These are phyloP conservation scores for Neurospora sp. DNA, from an alignment of 495 filamentous ascomycete genomes.

Conservation along the genomic window DNA sequence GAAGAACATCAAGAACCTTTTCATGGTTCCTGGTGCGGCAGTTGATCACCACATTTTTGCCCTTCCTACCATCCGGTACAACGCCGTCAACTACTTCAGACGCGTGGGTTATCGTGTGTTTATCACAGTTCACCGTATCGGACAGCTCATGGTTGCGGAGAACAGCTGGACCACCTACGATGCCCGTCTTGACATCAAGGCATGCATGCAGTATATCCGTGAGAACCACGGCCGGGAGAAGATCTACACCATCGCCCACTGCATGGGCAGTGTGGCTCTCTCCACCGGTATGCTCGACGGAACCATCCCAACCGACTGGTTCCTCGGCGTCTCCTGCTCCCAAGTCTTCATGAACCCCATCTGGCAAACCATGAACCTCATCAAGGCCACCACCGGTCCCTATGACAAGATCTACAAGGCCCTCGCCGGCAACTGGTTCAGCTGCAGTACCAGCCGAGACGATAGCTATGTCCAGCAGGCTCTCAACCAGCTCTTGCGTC, in stretches of 20 bases:
- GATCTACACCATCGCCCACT: slow-evolving; percentile 56
- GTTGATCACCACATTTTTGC: slow-evolving; percentile 56
- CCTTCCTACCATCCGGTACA: slow-evolving; percentile 53
- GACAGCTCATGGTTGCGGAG: slow-evolving; percentile 43
- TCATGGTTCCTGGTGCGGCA: slow-evolving; percentile 53
- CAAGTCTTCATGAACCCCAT: slow-evolving; percentile 59
- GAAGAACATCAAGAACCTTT: slow-evolving; percentile 33
- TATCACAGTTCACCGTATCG: slow-evolving; percentile 50
- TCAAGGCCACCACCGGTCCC: slow-evolving; percentile 43
- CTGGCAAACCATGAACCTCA: slow-evolving; percentile 46
- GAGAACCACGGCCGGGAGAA: slow-evolving; percentile 21
- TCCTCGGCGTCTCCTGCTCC: slow-evolving; percentile 51
- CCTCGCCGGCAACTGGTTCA: slow-evolving; percentile 44
- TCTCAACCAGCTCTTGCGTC: slow-evolving; percentile 47
- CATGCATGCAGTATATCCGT: slow-evolving; percentile 47
- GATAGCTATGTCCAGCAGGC: slow-evolving; percentile 40
- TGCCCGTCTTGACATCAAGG: slow-evolving; percentile 50
- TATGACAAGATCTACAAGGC: slow-evolving; percentile 37
- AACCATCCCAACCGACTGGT: slow-evolving; percentile 46
- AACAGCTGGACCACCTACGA: slow-evolving; percentile 50
- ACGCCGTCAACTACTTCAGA: slow-evolving; percentile 56
- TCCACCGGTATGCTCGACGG: slow-evolving; percentile 53
- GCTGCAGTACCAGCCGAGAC: slow-evolving; percentile 33
- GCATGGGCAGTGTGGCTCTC: slow-evolving; percentile 54
- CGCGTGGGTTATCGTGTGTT: slow-evolving; percentile 49